A percentile compares a stretch with the other conserved stretches of the same genome.
phyloP scores from a whole-genome alignment of 441 rosid species.

The Dalechampia spathulata region DNA sequence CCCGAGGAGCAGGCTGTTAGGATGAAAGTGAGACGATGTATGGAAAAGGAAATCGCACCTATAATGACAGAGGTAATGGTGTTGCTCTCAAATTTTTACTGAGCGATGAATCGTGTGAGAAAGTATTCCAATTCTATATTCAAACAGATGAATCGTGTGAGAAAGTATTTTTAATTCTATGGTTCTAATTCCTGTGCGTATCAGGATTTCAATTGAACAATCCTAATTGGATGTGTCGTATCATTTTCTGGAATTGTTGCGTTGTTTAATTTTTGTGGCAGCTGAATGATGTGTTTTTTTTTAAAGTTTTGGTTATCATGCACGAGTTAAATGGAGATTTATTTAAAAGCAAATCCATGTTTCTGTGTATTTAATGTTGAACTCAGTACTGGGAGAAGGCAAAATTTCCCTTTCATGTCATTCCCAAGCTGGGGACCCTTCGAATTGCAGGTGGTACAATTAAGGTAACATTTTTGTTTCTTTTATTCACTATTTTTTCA shows the following conservation, averaged over 20 bases:
- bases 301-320: not conserved
- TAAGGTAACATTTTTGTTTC: constrained; percentile 38
- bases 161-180: no score
- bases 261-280: not conserved
- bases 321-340: not conserved
- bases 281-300: not conserved
- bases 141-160: no score
- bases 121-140: no score
- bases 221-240: not conserved
- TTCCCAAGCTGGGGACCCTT: constrained; percentile 68
- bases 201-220: not conserved
- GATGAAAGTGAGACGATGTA: constrained; percentile 59
- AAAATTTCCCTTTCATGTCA: constrained; percentile 78
- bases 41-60: constrained; percentile 94
- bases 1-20: constrained; percentile 64
- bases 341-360: not conserved
- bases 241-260: not conserved
- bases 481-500: not conserved
- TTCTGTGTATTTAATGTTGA: constrained; percentile 8
- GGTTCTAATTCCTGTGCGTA: no score
- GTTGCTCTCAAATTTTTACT: no score
- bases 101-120: not conserved
- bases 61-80: constrained; percentile 59
- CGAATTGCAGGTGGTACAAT: constrained; percentile 75
- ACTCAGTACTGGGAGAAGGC: constrained; percentile 98